phyloP scores from a whole-genome alignment of 148 eudicot genomes.

The Vaccinium darrowii region DNA sequence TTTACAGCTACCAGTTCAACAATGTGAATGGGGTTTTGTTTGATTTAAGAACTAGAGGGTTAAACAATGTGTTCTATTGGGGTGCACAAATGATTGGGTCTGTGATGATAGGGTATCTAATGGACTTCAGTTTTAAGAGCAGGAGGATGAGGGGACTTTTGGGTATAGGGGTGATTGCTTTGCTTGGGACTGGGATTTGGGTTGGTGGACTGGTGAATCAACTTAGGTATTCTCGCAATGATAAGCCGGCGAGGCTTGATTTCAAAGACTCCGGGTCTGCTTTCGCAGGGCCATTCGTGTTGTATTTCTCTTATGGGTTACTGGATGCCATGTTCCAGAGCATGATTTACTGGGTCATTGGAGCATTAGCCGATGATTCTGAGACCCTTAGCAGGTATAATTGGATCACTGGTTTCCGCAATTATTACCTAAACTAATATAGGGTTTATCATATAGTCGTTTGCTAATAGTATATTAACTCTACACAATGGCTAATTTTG shows the following conservation, averaged over 20 bases:
- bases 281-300: conserved; percentile 80
- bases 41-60: conserved; percentile 82
- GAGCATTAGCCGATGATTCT: conserved; percentile 85
- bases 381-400: conserved; percentile 90
- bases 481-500: background rate
- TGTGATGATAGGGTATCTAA: conserved; percentile 56
- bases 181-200: conserved; percentile 84
- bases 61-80: conserved; percentile 93
- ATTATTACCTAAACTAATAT: background rate
- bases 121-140: conserved; percentile 86
- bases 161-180: conserved; percentile 60
- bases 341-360: conserved; percentile 94
- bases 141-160: conserved; percentile 69
- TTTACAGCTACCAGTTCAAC: conserved; percentile 90
- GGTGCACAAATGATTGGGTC: conserved; percentile 98
- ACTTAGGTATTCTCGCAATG: conserved; percentile 41
- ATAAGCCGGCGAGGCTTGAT: conserved; percentile 47
- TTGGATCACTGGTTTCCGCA: background rate
- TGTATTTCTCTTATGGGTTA: conserved; percentile 83
- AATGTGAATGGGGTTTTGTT: conserved; percentile 90
- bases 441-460: background rate
- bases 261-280: conserved; percentile 73
- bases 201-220: conserved; percentile 87
- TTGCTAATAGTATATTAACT: background rate
- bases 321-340: conserved; percentile 96